Evolutionary conservation across 1,139 yeast species (phyloP).

Genomic region (Ogataea hybrid): DNA sequence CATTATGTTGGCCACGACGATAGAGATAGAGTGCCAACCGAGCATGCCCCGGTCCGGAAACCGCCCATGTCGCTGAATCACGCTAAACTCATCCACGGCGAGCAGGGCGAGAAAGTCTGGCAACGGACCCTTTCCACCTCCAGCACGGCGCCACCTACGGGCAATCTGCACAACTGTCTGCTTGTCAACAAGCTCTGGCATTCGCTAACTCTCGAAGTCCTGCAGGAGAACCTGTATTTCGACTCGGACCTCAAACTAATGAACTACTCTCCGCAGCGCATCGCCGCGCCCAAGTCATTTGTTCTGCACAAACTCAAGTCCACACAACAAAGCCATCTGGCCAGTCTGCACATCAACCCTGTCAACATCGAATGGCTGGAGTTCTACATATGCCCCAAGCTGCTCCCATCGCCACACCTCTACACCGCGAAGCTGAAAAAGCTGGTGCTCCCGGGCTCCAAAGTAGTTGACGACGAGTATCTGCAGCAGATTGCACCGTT

Average conservation of each 20-base stretch:
- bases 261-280: neutral
- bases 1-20: constrained; percentile 51
- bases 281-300: constrained; percentile 33
- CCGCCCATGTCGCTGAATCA: constrained; percentile 65
- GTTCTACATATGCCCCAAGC: constrained; percentile 76
- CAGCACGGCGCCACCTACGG: neutral
- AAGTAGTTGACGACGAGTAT: constrained; percentile 57
- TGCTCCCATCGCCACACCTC: constrained; percentile 52
- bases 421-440: constrained; percentile 48
- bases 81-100: constrained; percentile 56
- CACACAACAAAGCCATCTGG: constrained; percentile 41
- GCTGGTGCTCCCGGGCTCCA: constrained; percentile 75
- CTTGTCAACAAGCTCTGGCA: constrained; percentile 69
- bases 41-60: constrained; percentile 56
- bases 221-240: constrained; percentile 57
- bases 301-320: constrained; percentile 51
- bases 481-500: constrained; percentile 48
- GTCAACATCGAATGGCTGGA: constrained; percentile 64
- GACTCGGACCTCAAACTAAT: constrained; percentile 41
- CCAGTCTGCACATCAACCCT: constrained; percentile 39
- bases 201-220: constrained; percentile 50
- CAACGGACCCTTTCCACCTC: constrained; percentile 24
- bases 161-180: constrained; percentile 55
- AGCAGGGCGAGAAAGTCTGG: constrained; percentile 55
- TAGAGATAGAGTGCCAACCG: constrained; percentile 52